A percentile compares a stretch with the other conserved stretches of the same genome.
phyloP scores from a whole-genome alignment of 352 stramenopile species.

The Ophiocytium majus region DNA sequence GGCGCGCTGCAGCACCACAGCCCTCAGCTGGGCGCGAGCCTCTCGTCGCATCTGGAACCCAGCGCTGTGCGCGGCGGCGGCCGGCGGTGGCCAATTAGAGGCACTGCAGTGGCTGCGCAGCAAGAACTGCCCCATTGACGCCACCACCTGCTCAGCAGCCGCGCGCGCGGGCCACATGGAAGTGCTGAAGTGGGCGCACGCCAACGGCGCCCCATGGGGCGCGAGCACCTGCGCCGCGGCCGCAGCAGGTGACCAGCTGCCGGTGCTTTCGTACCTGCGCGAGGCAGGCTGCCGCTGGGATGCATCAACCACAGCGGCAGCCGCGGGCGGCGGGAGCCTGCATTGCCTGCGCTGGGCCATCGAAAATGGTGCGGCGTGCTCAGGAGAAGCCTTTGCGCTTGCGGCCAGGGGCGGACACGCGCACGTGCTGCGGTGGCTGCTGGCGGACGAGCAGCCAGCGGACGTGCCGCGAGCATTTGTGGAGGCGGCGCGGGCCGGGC shows the following conservation, averaged over 20 bases:
- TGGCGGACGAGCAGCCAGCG: no score
- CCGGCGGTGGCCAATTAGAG: not conserved
- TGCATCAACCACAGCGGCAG: no score
- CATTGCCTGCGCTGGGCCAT: no score
- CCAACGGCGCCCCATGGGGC: slow-evolving; percentile 31
- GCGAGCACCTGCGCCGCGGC: not conserved
- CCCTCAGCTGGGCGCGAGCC: not conserved
- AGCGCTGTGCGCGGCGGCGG: not conserved
- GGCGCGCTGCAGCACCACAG: no score
- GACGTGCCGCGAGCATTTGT: no score
- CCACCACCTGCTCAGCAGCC: slow-evolving; percentile 1
- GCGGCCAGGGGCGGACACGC: not conserved
- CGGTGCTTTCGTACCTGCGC: slow-evolving; percentile 25
- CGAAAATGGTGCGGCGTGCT: no score
- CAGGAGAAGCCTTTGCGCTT: no score
- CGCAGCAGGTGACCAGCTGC: not conserved
- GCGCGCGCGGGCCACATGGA: slow-evolving; percentile 21
- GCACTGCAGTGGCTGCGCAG: not conserved
- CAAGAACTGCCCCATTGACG: slow-evolving; percentile 22
- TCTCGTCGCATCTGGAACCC: not conserved
- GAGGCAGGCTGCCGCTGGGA: no score
- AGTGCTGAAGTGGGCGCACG: slow-evolving; percentile 29
- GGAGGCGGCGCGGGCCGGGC: no score
- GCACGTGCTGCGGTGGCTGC: slow-evolving; percentile 28
- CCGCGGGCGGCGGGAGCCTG: no score